Evolutionary conservation across 1,284 basidiomycete species (phyloP), one percentile per base, ranked within the genome.

Genomic region (Ustilago hordei): DNA sequence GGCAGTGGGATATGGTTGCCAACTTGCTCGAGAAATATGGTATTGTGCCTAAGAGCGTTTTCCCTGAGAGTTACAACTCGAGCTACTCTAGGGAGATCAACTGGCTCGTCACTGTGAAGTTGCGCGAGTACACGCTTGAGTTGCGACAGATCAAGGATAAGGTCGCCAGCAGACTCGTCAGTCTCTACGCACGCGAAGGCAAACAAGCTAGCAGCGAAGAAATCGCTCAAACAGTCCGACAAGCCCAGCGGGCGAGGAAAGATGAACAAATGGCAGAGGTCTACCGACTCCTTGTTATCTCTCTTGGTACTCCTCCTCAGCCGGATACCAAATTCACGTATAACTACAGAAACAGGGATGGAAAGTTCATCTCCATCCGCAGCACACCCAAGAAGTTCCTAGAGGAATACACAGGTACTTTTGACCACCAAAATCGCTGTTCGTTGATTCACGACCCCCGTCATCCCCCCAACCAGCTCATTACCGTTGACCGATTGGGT

Each of bases 391-490:
- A 89, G 57, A 91, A 94, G 69, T 97, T 94, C 75, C 81, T 86
- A 57, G 65, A 75, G 54, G 78, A 84, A 9, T 75, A 86, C 67
- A 78, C 81, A 31, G 69, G 68, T 36, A 79, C 88, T 86, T 32
- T 87, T 87, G 81, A 92, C 90, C 86, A 88, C 88, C 47, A 91
- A 19, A 91, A 93, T 45, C 91, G 90, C 8, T 95, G 97, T 89
- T 96, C 94, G 56, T 90, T 98, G 41, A 95, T 98, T 87, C 92
- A 98, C 84, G 95, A 98, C 85, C 95, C 96, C 17, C 90, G 95
- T 36, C 95, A 97, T 84, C 88, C 89, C 19, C 93, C 92, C 83
- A 89, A 89, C 69, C 92, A 91, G 86, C 89, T 96, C n/a, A 96
- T 96, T 88, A 94, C 94, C 6, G 94, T 98, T 36, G 92, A 95